Evolutionary conservation across 441 rosid genomes (phyloP).

Genomic region (Viola pubescens): DNA sequence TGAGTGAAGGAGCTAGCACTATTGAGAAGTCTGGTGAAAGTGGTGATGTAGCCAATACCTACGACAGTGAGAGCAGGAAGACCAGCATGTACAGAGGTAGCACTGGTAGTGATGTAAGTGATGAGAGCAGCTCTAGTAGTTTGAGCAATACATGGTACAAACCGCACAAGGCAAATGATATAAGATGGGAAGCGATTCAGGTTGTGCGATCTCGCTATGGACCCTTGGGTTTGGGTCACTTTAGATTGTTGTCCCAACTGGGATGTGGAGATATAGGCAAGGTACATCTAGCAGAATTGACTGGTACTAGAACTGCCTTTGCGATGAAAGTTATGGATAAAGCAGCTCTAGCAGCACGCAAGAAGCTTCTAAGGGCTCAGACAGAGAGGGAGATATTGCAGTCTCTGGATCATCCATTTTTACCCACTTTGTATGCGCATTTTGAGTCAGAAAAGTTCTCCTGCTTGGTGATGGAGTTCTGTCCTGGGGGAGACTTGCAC

Average conservation of each 20-base stretch:
- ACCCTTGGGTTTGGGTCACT: slow-evolving; percentile 51
- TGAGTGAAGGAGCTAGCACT: slow-evolving; percentile 50
- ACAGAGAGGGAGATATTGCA: slow-evolving; percentile 74
- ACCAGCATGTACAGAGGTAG: slow-evolving; percentile 67
- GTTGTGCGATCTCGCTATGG: slow-evolving; percentile 50
- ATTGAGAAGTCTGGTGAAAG: slow-evolving; percentile 37
- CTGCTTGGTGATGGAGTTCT: slow-evolving; percentile 89
- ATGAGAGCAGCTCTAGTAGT: slow-evolving; percentile 79
- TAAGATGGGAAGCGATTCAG: slow-evolving; percentile 89
- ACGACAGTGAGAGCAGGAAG: slow-evolving; percentile 53
- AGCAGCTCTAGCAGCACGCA: slow-evolving; percentile 53
- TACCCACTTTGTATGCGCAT: slow-evolving; percentile 60
- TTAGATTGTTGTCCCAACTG: slow-evolving; percentile 44
- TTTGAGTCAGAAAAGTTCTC: slow-evolving; percentile 69
- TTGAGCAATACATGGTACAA: slow-evolving; percentile 50
- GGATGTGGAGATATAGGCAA: slow-evolving; percentile 91
- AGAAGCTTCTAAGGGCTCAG: slow-evolving; percentile 68
- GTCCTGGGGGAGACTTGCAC: slow-evolving; percentile 78
- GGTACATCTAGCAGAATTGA: slow-evolving; percentile 72
- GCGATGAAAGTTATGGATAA: slow-evolving; percentile 91
- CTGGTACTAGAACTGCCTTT: slow-evolving; percentile 56
- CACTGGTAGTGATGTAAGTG: slow-evolving; percentile 75
- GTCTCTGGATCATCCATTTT: slow-evolving; percentile 68
- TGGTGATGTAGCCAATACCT: slow-evolving; percentile 31
- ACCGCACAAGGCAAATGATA: slow-evolving; percentile 90